phyloP scores from a whole-genome alignment of 345 rosid species.

The Jatropha curcas region DNA sequence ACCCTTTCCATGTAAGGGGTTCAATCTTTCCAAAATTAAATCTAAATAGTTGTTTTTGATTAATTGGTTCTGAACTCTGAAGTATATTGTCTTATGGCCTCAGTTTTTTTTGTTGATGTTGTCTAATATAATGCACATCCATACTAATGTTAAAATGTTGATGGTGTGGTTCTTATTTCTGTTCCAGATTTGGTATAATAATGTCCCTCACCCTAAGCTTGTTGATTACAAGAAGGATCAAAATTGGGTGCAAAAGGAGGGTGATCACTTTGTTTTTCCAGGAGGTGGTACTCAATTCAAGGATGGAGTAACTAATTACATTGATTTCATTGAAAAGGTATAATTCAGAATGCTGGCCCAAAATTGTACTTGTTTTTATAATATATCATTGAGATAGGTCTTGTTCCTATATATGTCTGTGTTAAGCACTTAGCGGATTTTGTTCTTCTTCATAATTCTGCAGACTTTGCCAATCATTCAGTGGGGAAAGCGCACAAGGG shows the following conservation, averaged over 20 bases:
- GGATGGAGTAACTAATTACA: constrained; percentile 68
- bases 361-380: neutral
- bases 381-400: too few species aligned
- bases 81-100: neutral
- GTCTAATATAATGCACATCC: neutral
- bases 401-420: too few species aligned
- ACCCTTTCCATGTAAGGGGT: neutral
- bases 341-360: neutral
- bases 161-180: constrained; percentile 10
- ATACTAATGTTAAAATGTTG: neutral
- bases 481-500: constrained; percentile 73
- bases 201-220: constrained; percentile 94
- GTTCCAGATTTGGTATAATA: constrained; percentile 70
- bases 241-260: constrained; percentile 75
- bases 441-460: constrained; percentile 5
- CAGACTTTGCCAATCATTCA: constrained; percentile 67
- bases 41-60: neutral
- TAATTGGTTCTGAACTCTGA: constrained; percentile 4
- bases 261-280: constrained; percentile 70
- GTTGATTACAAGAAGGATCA: constrained; percentile 96
- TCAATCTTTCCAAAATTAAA: neutral
- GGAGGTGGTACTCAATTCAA: constrained; percentile 98
- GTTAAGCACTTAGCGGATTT: too few species aligned
- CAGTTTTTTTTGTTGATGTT: neutral
- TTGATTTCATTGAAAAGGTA: constrained; percentile 69